phyloP scores from a whole-genome alignment of 2,329 filamentous ascomycete genomes.

The Calonectria montana region DNA sequence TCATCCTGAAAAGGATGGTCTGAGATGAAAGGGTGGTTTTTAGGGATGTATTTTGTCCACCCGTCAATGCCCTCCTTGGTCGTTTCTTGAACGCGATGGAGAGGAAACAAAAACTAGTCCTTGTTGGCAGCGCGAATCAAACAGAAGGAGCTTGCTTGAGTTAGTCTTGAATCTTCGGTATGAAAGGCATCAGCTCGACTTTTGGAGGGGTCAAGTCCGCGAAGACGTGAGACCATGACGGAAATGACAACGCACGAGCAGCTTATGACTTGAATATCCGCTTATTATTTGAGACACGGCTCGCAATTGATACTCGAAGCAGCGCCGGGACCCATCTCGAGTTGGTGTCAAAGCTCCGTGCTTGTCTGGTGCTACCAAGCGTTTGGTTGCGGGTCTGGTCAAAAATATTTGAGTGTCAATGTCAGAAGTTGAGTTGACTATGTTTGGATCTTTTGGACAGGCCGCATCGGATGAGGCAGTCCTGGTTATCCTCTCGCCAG shows the following conservation, averaged over 20 bases:
- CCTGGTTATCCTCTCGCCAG: constrained; percentile 63
- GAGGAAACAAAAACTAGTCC: constrained; percentile 97
- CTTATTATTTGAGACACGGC: constrained; percentile 8
- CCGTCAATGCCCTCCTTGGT: constrained; percentile 73
- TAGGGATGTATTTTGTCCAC: constrained; percentile 95
- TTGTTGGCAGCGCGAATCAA: constrained; percentile 83
- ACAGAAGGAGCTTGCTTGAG: constrained; percentile 73
- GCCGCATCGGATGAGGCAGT: constrained; percentile 49
- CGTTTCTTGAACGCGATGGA: constrained; percentile 57
- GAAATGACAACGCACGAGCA: constrained; percentile 28
- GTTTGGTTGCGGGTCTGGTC: constrained; percentile 18
- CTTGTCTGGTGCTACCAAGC: constrained; percentile 73
- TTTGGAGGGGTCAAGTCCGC: constrained; percentile 21
- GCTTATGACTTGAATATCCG: constrained; percentile 23
- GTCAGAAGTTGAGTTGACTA: constrained; percentile 30
- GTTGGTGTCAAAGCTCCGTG: constrained; percentile 94
- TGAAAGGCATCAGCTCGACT: constrained; percentile 32
- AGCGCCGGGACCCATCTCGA: constrained; percentile 82
- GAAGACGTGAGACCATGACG: constrained; percentile 34
- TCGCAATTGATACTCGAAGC: constrained; percentile 35
- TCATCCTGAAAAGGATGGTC: constrained; percentile 52
- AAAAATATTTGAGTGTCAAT: constrained; percentile 22
- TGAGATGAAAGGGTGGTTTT: constrained; percentile 83
- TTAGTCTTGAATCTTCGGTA: constrained; percentile 21
- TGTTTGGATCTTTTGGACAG: constrained; percentile 39